A percentile compares a stretch with the other conserved stretches of the same genome.
phyloP scores from a whole-genome alignment of 345 rosid genomes.

The Stellera chamaejasme region DNA sequence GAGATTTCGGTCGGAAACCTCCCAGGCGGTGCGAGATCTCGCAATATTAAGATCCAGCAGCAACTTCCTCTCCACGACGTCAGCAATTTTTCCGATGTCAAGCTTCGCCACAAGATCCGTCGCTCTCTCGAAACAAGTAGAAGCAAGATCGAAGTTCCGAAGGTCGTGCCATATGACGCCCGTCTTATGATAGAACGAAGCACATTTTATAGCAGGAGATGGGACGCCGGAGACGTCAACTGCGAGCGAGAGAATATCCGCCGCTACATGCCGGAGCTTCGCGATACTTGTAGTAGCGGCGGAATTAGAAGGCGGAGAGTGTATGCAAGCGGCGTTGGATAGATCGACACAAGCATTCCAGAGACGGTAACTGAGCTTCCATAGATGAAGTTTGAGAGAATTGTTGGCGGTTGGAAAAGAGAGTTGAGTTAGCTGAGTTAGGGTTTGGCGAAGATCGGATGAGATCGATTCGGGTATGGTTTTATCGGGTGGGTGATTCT shows the following conservation, averaged over 20 bases:
- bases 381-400: conserved; percentile 56
- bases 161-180: conserved; percentile 65
- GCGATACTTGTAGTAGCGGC: conserved; percentile 30
- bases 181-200: conserved; percentile 74
- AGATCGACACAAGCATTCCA: conserved; percentile 96
- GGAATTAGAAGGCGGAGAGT: conserved; percentile 25
- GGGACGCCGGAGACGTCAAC: conserved; percentile 58
- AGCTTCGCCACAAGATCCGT: conserved; percentile 63
- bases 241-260: conserved; percentile 78
- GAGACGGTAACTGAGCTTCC: conserved; percentile 92
- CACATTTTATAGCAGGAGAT: conserved; percentile 59
- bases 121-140: conserved; percentile 80
- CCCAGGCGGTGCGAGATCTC: conserved; percentile 88
- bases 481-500: conserved; percentile 25
- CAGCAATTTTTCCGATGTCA: conserved; percentile 37
- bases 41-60: conserved; percentile 72
- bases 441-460: conserved; percentile 41
- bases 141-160: conserved; percentile 61
- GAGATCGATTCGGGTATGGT: conserved; percentile 39
- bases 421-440: conserved; percentile 46
- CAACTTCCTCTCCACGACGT: conserved; percentile 57
- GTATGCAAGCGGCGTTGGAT: conserved; percentile 46
- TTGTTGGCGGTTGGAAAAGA: conserved; percentile 34
- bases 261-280: conserved; percentile 62
- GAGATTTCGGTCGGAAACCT: conserved; percentile 51